Evolutionary conservation across 1,284 basidiomycete species (phyloP), one percentile per base, ranked within the genome.

Genomic region (Trichosporon asahii): DNA sequence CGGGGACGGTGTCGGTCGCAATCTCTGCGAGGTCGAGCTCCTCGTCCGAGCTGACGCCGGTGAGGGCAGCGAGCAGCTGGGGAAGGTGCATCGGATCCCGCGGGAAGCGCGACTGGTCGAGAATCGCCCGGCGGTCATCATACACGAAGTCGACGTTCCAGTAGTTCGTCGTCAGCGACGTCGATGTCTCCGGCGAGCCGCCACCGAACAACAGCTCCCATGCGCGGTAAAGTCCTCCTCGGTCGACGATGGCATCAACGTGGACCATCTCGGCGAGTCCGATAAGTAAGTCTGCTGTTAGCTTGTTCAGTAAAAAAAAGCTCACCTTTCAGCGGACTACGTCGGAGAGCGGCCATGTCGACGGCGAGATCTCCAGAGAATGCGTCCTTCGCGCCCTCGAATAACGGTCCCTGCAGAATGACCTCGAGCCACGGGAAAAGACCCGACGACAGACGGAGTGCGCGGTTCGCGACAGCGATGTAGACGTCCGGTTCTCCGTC

Each of bases 361-460:
- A 66, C 68, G 2, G 70, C 67, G 2, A 70, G 66, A 15, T 73
- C 68, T 21, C 72, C 74, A 12, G 66, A 65, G 29, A 70, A 55
- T 9, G 71, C 68, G 37, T 74, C 74, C 65, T 72, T 72, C 1
- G 71, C 60, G 5, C 66, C 67, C 12, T 67, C 70, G 29, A 80
- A 75, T 60, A 81, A 64, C 4, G 81, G 77, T 15, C 81, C 81
- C 9, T 64, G 46, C 25, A 82, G 66, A 15, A 82, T 66, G 2
- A 71, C 70, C 66, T 78, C 79, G 21, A 82, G 60, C 79, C 80
- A 80, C 0, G 75, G 75, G 71, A 81, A 82, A 9, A 82, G 66
- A 0, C 76, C 78, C 1, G 76, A 78, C 4, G 73, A 71, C 29
- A 75, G 40, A 6, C 75, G 49, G 14, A 82, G 69, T 1, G 78